Evolutionary conservation across 2,329 filamentous ascomycete species (phyloP).

Genomic region (Verticillium zaregamsianum): DNA sequence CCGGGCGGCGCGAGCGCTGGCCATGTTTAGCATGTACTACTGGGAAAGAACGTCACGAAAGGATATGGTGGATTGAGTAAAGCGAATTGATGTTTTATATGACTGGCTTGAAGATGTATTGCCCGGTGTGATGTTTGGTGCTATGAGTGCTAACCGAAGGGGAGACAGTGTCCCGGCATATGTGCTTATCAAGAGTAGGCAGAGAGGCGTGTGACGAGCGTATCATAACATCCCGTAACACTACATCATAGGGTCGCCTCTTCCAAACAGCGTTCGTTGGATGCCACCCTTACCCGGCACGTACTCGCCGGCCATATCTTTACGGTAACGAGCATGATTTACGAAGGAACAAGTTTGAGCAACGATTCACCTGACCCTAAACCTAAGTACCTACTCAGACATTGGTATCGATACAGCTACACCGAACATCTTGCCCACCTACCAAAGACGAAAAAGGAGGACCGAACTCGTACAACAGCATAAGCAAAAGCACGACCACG

Average conservation of each 20-base stretch:
- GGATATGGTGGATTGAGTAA: conserved; percentile 1
- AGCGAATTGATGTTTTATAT: conserved; percentile 3
- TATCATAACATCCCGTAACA: no score
- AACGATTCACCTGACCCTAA: background rate
- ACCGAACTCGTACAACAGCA: background rate
- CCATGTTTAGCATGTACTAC: conserved; percentile 3
- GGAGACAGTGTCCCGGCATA: no score
- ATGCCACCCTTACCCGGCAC: no score
- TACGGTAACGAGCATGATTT: background rate
- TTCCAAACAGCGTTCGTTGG: no score
- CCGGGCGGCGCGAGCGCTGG: background rate
- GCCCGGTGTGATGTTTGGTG: background rate
- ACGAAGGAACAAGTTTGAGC: background rate
- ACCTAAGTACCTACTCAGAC: background rate
- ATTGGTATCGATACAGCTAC: background rate
- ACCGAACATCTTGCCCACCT: background rate
- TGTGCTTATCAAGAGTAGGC: no score
- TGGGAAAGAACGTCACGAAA: background rate
- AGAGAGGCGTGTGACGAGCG: no score
- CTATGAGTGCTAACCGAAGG: no score
- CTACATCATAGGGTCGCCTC: no score
- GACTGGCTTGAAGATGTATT: background rate
- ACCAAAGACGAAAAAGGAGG: background rate
- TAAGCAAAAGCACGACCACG: background rate
- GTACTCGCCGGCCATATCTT: no score